Evolutionary conservation across 2,329 filamentous ascomycete genomes (phyloP).

Genomic region (Fusarium sp.): DNA sequence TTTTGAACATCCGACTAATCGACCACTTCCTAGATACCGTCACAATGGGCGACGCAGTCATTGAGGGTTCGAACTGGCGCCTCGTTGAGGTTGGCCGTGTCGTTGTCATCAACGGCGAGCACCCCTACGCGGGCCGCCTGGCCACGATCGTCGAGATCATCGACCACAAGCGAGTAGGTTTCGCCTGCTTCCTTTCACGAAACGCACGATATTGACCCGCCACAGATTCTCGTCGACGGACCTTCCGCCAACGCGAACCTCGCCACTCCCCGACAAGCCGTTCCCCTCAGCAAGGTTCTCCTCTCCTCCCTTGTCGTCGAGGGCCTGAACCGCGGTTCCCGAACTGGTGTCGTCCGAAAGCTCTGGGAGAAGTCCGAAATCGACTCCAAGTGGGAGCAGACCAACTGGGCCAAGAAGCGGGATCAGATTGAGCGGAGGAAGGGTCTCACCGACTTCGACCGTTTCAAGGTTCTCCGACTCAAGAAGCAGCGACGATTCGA

Average conservation of each 20-base stretch:
- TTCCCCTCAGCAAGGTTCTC: conserved; percentile 83
- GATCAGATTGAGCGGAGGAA: conserved; percentile 86
- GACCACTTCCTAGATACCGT: conserved; percentile 61
- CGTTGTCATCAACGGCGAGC: conserved; percentile 84
- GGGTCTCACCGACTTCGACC: conserved; percentile 96
- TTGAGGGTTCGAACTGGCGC: conserved; percentile 89
- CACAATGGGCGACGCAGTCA: conserved; percentile 85
- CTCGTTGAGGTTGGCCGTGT: conserved; percentile 98
- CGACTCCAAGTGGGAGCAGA: conserved; percentile 92
- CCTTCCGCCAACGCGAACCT: conserved; percentile 83
- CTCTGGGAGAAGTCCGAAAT: conserved; percentile 92
- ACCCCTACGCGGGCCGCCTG: conserved; percentile 84
- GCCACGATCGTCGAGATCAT: conserved; percentile 99
- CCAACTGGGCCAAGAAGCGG: conserved; percentile 94
- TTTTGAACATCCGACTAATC: conserved; percentile 51
- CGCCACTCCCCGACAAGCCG: conserved; percentile 86
- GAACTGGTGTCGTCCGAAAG: conserved; percentile 84
- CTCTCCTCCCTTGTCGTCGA: conserved; percentile 90
- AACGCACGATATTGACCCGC: conserved; percentile 44
- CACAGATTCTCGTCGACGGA: conserved; percentile 93
- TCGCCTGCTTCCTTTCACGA: conserved; percentile 19
- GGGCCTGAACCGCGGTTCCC: conserved; percentile 85
- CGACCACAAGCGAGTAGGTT: conserved; percentile 99
- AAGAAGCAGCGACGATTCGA: conserved; percentile 99
- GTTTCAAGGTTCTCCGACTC: conserved; percentile 99